phyloP scores from a whole-genome alignment of 371 early-diverging fungal species.

The Rozella allomycis region DNA sequence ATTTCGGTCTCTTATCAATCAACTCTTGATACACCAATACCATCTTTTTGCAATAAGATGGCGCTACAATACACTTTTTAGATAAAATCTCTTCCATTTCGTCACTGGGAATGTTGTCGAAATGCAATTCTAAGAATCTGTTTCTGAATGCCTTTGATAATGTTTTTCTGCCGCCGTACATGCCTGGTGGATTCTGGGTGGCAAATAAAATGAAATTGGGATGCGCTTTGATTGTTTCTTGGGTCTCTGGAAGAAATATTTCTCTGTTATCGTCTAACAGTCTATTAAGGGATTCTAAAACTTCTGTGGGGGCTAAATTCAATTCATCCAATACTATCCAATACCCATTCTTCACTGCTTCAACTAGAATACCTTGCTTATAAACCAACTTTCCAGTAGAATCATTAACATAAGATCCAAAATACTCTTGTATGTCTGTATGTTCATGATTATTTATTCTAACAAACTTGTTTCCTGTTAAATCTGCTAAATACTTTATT shows the following conservation, averaged over 20 bases:
- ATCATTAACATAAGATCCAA: conserved; percentile 76
- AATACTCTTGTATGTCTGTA: conserved; percentile 96
- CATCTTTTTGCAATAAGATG: conserved; percentile 63
- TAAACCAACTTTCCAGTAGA: conserved; percentile 66
- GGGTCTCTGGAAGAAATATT: conserved; percentile 88
- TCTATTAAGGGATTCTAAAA: conserved; percentile 96
- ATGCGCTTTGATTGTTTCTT: conserved; percentile 85
- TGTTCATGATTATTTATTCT: conserved; percentile 99
- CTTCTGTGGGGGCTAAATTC: conserved; percentile 97
- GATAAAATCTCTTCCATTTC: conserved; percentile 75
- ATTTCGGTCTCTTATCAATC: conserved; percentile 40
- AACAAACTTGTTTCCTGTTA: conserved; percentile 78
- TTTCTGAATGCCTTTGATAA: conserved; percentile 98
- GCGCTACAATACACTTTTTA: conserved; percentile 62
- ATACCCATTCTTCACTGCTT: conserved; percentile 87
- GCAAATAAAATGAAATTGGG: conserved; percentile 97
- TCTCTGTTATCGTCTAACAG: conserved; percentile 98
- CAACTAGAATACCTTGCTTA: conserved; percentile 88
- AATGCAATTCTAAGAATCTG: conserved; percentile 92
- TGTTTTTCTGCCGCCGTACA: conserved; percentile 95
- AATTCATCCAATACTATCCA: conserved; percentile 99
- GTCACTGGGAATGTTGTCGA: conserved; percentile 73
- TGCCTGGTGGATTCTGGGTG: conserved; percentile 96
- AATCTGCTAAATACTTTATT: conserved; percentile 89
- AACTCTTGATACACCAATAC: conserved; percentile 69